phyloP scores from a whole-genome alignment of 2,329 filamentous ascomycete genomes.

The Calonectria pseudoreteaudii region DNA sequence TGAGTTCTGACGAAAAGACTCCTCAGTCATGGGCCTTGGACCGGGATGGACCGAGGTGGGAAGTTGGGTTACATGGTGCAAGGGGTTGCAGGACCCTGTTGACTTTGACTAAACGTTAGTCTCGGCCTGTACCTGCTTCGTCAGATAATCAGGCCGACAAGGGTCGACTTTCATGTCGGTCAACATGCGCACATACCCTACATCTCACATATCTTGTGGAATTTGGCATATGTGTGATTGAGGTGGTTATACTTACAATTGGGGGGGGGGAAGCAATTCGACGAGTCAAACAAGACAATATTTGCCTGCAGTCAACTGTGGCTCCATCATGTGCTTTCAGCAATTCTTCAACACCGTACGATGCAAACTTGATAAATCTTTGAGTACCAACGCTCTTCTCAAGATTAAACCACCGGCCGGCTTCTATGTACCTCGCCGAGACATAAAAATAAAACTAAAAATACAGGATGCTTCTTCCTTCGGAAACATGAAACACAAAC shows the following conservation, averaged over 20 bases:
- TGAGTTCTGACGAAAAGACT: background rate
- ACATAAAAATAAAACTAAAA: background rate
- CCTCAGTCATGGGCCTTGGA: background rate
- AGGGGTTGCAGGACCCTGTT: background rate
- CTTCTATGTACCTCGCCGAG: background rate
- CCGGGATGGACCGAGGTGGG: background rate
- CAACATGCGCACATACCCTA: background rate
- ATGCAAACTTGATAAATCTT: background rate
- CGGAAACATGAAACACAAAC: background rate
- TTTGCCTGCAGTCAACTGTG: background rate
- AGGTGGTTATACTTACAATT: background rate
- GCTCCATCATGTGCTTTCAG: background rate
- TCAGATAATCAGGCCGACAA: background rate
- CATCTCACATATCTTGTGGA: background rate
- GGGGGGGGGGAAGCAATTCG: background rate
- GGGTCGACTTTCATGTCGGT: background rate
- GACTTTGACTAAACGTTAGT: background rate
- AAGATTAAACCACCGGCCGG: background rate
- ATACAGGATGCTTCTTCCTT: background rate
- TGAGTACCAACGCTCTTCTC: background rate
- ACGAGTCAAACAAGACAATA: background rate
- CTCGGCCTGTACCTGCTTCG: background rate
- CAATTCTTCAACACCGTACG: background rate
- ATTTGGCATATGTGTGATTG: background rate
- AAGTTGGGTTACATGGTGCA: background rate